Evolutionary conservation across 495 filamentous ascomycete genomes (phyloP), one percentile per base, ranked within the genome.

Genomic region (Talaromyces thailandensis): DNA sequence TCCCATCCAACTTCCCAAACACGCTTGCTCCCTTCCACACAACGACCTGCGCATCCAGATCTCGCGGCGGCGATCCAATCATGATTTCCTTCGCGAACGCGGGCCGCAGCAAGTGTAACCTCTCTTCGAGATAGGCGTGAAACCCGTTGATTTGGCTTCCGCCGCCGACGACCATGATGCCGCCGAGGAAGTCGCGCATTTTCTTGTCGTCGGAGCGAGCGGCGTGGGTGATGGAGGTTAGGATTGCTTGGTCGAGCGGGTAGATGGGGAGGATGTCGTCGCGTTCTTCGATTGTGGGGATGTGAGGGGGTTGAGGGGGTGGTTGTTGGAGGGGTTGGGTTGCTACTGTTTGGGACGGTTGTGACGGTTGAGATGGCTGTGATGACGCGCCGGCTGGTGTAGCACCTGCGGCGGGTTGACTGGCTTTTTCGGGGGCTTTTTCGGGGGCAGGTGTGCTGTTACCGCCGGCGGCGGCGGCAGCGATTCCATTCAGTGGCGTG

Each of bases 21-120:
- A 98, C 90, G 68, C 92, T 96, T 3, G 89, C 95, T 2, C 94
- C 94, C 81, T 98, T 98, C 94, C 94, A 98, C 6, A 89, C 88
- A 31, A 98, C 89, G 6, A 96, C 92, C 70, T 96, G 91, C 24
- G 91, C 89, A 71, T 98, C 94, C 70, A 98, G 83, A 67, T 98
- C 94, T 64, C 94, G 75, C 1, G 94, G 95, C 37, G 91, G 93
- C 16, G 85, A 83, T 35, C 90, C 91, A 56, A 98, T 91, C 66
- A 98, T 81, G 64, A 98, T 92, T 64, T 92, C 87, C 64, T 93
- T 93, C 6, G 80, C 73, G 65, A 88, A 86, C 28, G 84, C 85
- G 9, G 91, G 90, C 31, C 88, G 80, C 28, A 85, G 77, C 55
- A 73, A 72, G 65, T 88, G 86, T 56, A 98, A 78, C 63, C 83